Evolutionary conservation across 768 basidiomycete genomes (phyloP), one percentile per base, ranked within the genome.

Genomic region (Tephrocybe sp.): DNA sequence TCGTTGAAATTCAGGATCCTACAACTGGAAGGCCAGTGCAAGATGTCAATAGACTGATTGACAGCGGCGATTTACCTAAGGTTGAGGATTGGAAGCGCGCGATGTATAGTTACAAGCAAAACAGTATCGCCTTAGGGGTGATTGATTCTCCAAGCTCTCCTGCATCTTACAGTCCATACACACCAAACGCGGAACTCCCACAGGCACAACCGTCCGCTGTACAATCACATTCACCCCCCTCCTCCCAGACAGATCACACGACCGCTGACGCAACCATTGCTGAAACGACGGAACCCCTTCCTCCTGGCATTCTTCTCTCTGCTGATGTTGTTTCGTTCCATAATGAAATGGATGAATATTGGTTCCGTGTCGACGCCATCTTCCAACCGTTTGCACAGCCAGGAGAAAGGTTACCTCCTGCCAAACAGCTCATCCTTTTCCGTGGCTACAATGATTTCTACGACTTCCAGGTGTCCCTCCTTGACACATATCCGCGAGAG

Each of bases 11-110:
- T 42, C 89, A 93, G 51, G 95, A 99, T 68, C 95, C 95, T 16
- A 72, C 82, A 9, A 93, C 97, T 20, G 91, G 88, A 35, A 77
- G 82, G 52, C 71, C 77, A 13, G 48, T 16, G 3, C 48, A 32
- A 17, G 88, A 97, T 56, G 76, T 95, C 5, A 77, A 80, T 20
- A 73, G 76, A 6, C 79, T 97, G 49, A 92, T 98, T 68, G 88
- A 93, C 60, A 79, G 81, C 12, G 94, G 93, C 16, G 87, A 87
- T 53, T 78, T 99, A 16, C 97, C 97, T 20, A 87, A 84, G 56
- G 95, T 99, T n/a, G 97, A 99, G 66, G 95, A 98, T 53, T 99
- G 97, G 97, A 98, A 98, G 68, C 85, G 86, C 60, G 88, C 92
- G 17, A 91, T 98, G 79, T 80, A 94, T 49, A 87, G 78, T 59